Evolutionary conservation across 2,329 filamentous ascomycete species (phyloP).

Genomic region (Fusarium papillatum): DNA sequence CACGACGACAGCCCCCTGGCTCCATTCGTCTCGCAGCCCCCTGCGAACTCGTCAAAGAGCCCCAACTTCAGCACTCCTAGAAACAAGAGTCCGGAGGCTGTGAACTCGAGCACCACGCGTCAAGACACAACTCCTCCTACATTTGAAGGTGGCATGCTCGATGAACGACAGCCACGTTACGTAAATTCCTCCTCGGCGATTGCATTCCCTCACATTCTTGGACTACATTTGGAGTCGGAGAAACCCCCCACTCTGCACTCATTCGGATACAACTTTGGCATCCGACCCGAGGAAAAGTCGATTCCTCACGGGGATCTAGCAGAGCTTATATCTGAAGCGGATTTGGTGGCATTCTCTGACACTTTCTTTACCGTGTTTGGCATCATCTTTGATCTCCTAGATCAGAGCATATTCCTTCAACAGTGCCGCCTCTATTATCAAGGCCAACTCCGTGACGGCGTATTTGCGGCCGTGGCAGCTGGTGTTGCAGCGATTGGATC

Average conservation of each 20-base stretch:
- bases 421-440: slow-evolving; percentile 37
- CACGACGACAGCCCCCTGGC: slow-evolving; percentile 15
- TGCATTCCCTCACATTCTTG: slow-evolving; percentile 39
- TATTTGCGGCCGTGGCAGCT: slow-evolving; percentile 37
- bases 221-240: slow-evolving; percentile 29
- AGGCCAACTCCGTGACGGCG: slow-evolving; percentile 13
- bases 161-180: slow-evolving; percentile 33
- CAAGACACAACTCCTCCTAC: neutral
- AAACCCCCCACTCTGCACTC: slow-evolving; percentile 34
- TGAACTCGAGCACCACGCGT: neutral
- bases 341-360: slow-evolving; percentile 31
- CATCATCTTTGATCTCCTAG: slow-evolving; percentile 30
- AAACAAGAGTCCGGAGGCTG: slow-evolving; percentile 2
- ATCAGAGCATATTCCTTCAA: slow-evolving; percentile 19
- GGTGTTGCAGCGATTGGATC: slow-evolving; percentile 41
- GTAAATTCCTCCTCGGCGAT: slow-evolving; percentile 36
- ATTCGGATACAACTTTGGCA: slow-evolving; percentile 41
- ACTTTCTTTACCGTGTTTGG: slow-evolving; percentile 34
- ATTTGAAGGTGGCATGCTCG: slow-evolving; percentile 31
- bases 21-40: slow-evolving; percentile 4
- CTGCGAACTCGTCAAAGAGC: neutral
- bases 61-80: neutral
- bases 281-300: slow-evolving; percentile 35
- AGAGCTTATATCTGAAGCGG: slow-evolving; percentile 32
- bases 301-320: slow-evolving; percentile 21